Conservation (phyloP, 768 basidiomycete species). For the Pulveroboletus sp. region DNA sequence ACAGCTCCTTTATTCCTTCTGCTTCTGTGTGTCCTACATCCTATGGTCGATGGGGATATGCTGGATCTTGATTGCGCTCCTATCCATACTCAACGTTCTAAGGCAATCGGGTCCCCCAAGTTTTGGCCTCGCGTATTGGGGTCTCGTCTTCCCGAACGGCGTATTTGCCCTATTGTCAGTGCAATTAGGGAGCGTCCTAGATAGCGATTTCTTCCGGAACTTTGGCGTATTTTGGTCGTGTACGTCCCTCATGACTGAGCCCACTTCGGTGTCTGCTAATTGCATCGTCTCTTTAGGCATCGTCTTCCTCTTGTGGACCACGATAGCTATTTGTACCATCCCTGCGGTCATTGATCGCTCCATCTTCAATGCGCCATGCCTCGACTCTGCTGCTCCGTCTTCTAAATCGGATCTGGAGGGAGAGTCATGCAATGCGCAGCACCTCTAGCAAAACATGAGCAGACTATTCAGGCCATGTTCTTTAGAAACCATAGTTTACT, state of each 20-base stretch:
- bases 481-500: too few relatives aligned
- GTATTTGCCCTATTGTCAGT: constrained; percentile 48
- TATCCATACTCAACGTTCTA: constrained; percentile 34
- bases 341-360: constrained; percentile 43
- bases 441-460: not conserved
- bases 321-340: constrained; percentile 39
- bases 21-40: constrained; percentile 43
- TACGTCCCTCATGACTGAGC: constrained; percentile 23
- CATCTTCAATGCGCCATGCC: constrained; percentile 45
- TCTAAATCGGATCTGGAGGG: constrained; percentile 9
- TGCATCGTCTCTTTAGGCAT: constrained; percentile 26
- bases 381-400: constrained; percentile 19
- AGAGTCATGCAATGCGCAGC: not conserved
- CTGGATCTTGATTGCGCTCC: constrained; percentile 44
- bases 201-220: constrained; percentile 46
- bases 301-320: constrained; percentile 40
- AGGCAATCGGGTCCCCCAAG: constrained; percentile 31
- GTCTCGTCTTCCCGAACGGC: constrained; percentile 52
- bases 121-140: constrained; percentile 51
- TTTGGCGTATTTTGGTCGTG: constrained; percentile 53
- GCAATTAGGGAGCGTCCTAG: constrained; percentile 44
- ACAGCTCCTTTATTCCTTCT: constrained; percentile 39
- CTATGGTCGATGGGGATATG: constrained; percentile 54
- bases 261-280: not conserved
- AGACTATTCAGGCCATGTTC: not conserved